These are phyloP conservation scores for Stachybotrys chartarum DNA, from an alignment of 2,329 filamentous ascomycete species.

Conservation along the genomic window DNA sequence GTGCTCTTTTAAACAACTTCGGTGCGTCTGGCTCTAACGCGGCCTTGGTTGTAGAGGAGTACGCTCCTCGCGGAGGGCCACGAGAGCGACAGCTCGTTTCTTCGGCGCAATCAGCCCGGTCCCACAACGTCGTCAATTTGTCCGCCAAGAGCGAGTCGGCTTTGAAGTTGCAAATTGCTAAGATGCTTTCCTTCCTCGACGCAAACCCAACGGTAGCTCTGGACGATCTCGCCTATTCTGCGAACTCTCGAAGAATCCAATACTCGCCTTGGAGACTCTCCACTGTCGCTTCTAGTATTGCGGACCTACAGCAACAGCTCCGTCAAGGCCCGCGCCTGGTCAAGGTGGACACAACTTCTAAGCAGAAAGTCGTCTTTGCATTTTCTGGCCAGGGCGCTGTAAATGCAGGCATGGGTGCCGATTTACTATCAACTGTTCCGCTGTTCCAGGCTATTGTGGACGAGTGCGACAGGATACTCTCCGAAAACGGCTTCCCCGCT, in stretches of 20 bases:
- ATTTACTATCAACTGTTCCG: constrained; percentile 16
- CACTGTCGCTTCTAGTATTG: constrained; percentile 1
- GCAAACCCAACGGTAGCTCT: constrained; percentile 3
- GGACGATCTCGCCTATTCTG: constrained; percentile 13
- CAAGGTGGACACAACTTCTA: background rate
- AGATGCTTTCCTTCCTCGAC: background rate
- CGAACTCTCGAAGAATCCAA: constrained; percentile 10
- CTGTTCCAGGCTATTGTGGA: constrained; percentile 12
- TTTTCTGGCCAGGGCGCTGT: constrained; percentile 27
- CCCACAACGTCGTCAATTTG: background rate
- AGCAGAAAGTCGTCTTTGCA: constrained; percentile 17
- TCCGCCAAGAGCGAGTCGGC: background rate
- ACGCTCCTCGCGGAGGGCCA: background rate
- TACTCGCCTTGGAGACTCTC: constrained; percentile 9
- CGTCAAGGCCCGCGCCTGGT: background rate
- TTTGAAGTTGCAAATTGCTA: background rate
- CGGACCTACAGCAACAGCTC: constrained; percentile 1
- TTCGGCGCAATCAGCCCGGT: background rate
- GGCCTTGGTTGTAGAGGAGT: constrained; percentile 13
- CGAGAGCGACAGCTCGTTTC: background rate
- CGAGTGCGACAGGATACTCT: background rate
- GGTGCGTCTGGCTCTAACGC: constrained; percentile 21
- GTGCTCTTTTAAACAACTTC: constrained; percentile 25
- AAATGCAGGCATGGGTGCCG: constrained; percentile 21
- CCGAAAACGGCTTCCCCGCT: background rate